Conservation (phyloP, 257 asterid species). For the Craterostigma plantagineum region DNA sequence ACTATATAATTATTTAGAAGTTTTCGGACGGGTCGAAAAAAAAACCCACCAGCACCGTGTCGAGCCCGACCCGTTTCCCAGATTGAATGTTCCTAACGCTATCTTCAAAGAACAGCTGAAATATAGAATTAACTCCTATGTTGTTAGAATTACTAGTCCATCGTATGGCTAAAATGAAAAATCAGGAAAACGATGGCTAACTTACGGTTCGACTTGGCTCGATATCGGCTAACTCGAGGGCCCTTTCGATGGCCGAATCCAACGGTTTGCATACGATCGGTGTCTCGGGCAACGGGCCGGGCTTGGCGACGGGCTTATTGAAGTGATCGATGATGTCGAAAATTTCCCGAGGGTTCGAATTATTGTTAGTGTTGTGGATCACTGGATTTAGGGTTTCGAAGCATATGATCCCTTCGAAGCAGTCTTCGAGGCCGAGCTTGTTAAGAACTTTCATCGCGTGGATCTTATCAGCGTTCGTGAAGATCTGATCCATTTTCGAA, state of each 20-base stretch:
- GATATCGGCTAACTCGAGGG: constrained; percentile 58
- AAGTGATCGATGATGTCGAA: constrained; percentile 74
- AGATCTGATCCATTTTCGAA: constrained; percentile 30
- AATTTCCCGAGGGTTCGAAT: constrained; percentile 27
- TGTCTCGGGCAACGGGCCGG: constrained; percentile 47
- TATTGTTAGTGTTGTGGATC: constrained; percentile 46
- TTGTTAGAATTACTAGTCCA: no score
- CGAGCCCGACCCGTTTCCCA: constrained; percentile 69
- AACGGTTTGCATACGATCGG: constrained; percentile 88
- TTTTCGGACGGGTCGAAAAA: no score
- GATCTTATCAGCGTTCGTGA: constrained; percentile 80
- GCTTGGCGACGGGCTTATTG: constrained; percentile 18
- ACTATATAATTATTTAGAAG: neutral
- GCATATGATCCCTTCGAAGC: constrained; percentile 89
- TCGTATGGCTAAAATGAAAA: no score
- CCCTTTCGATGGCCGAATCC: constrained; percentile 55
- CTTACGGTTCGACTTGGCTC: constrained; percentile 67
- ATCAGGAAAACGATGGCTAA: no score
- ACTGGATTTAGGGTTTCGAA: constrained; percentile 91
- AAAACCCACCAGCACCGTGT: constrained; percentile 54
- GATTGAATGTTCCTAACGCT: constrained; percentile 68
- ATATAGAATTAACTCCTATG: no score
- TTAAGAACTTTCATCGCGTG: constrained; percentile 71
- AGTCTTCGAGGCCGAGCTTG: constrained; percentile 63
- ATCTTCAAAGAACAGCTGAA: constrained; percentile 86